Evolutionary conservation across 768 basidiomycete species (phyloP).

Genomic region (Tephrocybe sp.): DNA sequence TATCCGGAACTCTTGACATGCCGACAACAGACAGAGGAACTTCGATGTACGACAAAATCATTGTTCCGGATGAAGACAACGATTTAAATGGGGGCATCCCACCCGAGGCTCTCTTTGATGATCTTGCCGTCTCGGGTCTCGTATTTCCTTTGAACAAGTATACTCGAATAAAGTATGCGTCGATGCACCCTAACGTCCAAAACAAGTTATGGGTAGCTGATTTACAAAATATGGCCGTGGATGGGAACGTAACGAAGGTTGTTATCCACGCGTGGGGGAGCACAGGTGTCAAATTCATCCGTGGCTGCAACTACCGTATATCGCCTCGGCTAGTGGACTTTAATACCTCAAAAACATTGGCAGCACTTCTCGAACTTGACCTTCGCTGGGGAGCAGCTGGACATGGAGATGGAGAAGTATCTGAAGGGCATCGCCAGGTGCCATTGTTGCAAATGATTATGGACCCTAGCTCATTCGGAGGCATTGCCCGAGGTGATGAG

Average conservation of each 20-base stretch:
- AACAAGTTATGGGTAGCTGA: slow-evolving; percentile 38
- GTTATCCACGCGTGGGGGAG: slow-evolving; percentile 38
- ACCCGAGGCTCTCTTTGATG: slow-evolving; percentile 48
- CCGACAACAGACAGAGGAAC: slow-evolving; percentile 36
- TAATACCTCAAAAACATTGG: slow-evolving; percentile 45
- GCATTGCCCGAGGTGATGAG: slow-evolving; percentile 23
- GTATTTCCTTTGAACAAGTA: slow-evolving; percentile 42
- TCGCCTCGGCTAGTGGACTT: slow-evolving; percentile 53
- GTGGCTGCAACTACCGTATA: slow-evolving; percentile 38
- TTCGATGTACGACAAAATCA: slow-evolving; percentile 43
- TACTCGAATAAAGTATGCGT: slow-evolving; percentile 35
- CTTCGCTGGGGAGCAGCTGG: slow-evolving; percentile 26
- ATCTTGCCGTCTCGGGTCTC: slow-evolving; percentile 43
- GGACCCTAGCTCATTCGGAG: slow-evolving; percentile 39
- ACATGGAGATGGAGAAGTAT: slow-evolving; percentile 8
- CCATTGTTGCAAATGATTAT: slow-evolving; percentile 45
- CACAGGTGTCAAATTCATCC: slow-evolving; percentile 24
- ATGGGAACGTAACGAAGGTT: slow-evolving; percentile 32
- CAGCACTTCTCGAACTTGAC: slow-evolving; percentile 45
- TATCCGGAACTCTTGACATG: slow-evolving; percentile 42
- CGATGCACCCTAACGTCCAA: slow-evolving; percentile 37
- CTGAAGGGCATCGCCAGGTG: slow-evolving; percentile 20
- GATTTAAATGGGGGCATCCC: slow-evolving; percentile 31
- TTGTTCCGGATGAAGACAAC: slow-evolving; percentile 35
- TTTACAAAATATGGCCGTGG: slow-evolving; percentile 35